These are phyloP conservation scores for Tolypocladium inflatum DNA, from an alignment of 2,329 filamentous ascomycete species.

Conservation along the genomic window DNA sequence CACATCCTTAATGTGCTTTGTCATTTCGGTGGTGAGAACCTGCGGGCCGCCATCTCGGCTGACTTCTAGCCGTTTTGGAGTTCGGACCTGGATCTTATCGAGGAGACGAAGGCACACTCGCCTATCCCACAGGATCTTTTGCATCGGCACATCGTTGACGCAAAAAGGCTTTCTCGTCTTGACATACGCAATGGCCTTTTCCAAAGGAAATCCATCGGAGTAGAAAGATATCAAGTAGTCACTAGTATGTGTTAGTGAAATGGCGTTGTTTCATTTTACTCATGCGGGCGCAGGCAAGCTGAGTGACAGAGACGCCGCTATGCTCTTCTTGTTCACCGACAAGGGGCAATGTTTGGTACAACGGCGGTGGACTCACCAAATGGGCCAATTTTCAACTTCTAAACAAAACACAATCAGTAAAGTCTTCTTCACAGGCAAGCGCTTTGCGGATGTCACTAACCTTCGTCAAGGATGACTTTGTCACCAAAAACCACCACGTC, in stretches of 20 bases:
- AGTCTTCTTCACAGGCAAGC: too few relatives aligned
- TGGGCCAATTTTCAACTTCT: conserved; percentile 91
- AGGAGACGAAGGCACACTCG: conserved; percentile 81
- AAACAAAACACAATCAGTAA: conserved; percentile 1
- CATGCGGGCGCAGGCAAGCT: background rate
- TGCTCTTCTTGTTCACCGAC: conserved; percentile 25
- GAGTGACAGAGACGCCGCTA: conserved; percentile 14
- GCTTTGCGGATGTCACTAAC: conserved; percentile 18
- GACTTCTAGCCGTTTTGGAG: conserved; percentile 80
- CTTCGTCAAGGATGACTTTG: conserved; percentile 95
- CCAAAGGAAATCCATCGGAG: conserved; percentile 90
- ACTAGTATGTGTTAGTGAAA: conserved; percentile 24
- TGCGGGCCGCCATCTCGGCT: conserved; percentile 85
- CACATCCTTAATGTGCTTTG: conserved; percentile 68
- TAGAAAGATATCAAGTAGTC: conserved; percentile 98
- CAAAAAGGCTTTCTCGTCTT: conserved; percentile 91
- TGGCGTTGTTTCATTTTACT: conserved; percentile 1
- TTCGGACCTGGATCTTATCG: conserved; percentile 82
- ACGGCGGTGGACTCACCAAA: conserved; percentile 48
- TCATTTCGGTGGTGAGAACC: conserved; percentile 69
- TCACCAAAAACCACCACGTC: conserved; percentile 97
- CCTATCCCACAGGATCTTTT: conserved; percentile 93
- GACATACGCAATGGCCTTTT: conserved; percentile 94
- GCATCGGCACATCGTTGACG: conserved; percentile 96
- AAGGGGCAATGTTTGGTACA: background rate